Conservation (phyloP, 352 stramenopile genomes). For the Phytopythium litorale region DNA sequence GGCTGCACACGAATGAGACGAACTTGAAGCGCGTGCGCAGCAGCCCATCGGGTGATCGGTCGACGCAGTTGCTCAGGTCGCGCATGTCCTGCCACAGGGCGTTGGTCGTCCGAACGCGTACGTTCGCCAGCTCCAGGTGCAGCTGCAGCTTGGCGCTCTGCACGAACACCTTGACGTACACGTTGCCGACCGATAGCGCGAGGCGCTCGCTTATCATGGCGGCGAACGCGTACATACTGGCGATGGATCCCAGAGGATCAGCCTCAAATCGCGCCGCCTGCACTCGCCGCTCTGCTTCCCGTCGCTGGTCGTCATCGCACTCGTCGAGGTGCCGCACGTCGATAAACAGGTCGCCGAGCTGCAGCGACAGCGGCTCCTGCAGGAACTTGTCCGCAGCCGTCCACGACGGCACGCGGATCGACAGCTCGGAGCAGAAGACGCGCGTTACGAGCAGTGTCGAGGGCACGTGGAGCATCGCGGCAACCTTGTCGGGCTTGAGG, state of each 20-base stretch:
- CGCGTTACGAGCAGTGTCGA: constrained; percentile 46
- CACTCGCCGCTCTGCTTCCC: constrained; percentile 22
- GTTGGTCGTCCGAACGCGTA: constrained; percentile 59
- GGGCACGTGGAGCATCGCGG: constrained; percentile 35
- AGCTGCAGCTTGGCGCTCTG: constrained; percentile 23
- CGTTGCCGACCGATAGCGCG: constrained; percentile 43
- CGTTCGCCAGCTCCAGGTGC: constrained; percentile 29
- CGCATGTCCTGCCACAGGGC: constrained; percentile 64
- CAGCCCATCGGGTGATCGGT: constrained; percentile 52
- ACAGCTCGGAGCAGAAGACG: constrained; percentile 48
- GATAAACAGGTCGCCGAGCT: constrained; percentile 44
- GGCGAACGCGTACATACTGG: constrained; percentile 53
- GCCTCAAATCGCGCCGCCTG: constrained; percentile 40
- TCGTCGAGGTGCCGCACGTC: constrained; percentile 44
- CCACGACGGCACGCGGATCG: constrained; percentile 61
- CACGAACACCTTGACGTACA: constrained; percentile 52
- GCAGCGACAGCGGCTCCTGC: constrained; percentile 46
- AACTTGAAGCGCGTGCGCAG: constrained; percentile 69
- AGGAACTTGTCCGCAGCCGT: constrained; percentile 42
- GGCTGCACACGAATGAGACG: constrained; percentile 46
- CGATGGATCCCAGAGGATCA: constrained; percentile 58
- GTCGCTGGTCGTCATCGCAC: constrained; percentile 39
- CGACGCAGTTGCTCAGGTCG: constrained; percentile 46
- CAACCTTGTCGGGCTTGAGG: constrained; percentile 64
- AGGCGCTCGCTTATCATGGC: constrained; percentile 48